phyloP scores from a whole-genome alignment of 2,329 filamentous ascomycete species.

The Ophiostoma perfectum region DNA sequence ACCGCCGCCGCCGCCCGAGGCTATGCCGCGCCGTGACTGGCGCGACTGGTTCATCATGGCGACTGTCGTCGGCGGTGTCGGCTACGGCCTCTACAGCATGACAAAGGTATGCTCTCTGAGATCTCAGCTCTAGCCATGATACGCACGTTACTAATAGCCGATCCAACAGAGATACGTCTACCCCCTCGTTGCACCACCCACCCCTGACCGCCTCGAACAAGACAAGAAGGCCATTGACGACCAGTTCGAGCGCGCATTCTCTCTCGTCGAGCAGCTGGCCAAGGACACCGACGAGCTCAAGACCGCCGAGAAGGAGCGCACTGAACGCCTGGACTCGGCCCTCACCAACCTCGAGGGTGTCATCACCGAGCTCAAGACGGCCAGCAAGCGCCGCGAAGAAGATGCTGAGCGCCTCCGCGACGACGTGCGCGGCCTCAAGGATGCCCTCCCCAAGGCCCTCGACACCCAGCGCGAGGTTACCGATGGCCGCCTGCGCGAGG shows the following conservation, averaged over 20 bases:
- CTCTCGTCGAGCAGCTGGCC: conserved; percentile 82
- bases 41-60: conserved; percentile 99
- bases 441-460: conserved; percentile 81
- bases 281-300: conserved; percentile 88
- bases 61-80: conserved; percentile 81
- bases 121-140: fast-evolving
- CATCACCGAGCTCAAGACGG: conserved; percentile 72
- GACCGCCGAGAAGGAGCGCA: conserved; percentile 75
- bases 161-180: conserved; percentile 73
- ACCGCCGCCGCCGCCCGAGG: conserved; percentile 42
- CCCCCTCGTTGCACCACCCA: conserved; percentile 87
- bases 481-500: conserved; percentile 74
- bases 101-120: conserved; percentile 59
- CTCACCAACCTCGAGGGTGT: conserved; percentile 80
- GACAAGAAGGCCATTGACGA: conserved; percentile 92
- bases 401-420: conserved; percentile 81
- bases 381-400: conserved; percentile 76
- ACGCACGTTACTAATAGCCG: not conserved
- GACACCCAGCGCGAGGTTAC: conserved; percentile 80
- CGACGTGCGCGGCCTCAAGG: conserved; percentile 76
- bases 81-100: conserved; percentile 82
- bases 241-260: conserved; percentile 87
- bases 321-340: conserved; percentile 73
- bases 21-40: conserved; percentile 80
- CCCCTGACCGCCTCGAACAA: conserved; percentile 85